Evolutionary conservation across 495 filamentous ascomycete genomes (phyloP), one percentile per base, ranked within the genome.

Genomic region (Penicillium longicatenatum): DNA sequence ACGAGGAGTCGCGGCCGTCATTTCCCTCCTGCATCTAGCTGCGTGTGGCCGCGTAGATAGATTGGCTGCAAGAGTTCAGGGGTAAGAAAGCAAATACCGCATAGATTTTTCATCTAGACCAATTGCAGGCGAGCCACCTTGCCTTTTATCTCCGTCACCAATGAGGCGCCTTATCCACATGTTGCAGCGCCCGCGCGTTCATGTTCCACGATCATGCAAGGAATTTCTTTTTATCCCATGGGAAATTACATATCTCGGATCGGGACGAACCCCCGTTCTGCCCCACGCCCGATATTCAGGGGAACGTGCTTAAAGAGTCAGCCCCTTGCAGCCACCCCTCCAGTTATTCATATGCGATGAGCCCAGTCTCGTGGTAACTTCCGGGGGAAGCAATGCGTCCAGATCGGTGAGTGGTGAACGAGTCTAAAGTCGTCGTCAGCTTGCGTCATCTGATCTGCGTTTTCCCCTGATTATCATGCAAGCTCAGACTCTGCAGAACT

Each of bases 391-490:
- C n/a, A 20, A 29, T 29, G 20, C 49, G 14, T 55, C 41, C 10
- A 51, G 35, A 21, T 30, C 42, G 21, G 17, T 52, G 46, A 59
- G 42, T 59, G 48, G 45, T 47, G 45, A 51, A 20, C 19, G 55
- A 43, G 20, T 22, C 22, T 11, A 48, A 11, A 46, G 54, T 54
- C 43, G 45, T 51, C 55, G 59, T 61, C 59, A 61, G 58, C 54
- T 8, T 41, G 52, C 58, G 52, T 60, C 58, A 42, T 24, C 59
- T n/a, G 49, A 62, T 54, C 59, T 47, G 30, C 50, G 35, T n/a
- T 39, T 35, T 54, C 59, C 54, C 54, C 59, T 62, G 54, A 58
- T 46, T 46, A 48, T 56, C 53, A 50, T 52, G 43, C 43, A 52
- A 24, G 43, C 43, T 46, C 5, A 48, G 22, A 48, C 8, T 26